Conservation (phyloP, 441 rosid species). For the Gossypium gossypioides region DNA sequence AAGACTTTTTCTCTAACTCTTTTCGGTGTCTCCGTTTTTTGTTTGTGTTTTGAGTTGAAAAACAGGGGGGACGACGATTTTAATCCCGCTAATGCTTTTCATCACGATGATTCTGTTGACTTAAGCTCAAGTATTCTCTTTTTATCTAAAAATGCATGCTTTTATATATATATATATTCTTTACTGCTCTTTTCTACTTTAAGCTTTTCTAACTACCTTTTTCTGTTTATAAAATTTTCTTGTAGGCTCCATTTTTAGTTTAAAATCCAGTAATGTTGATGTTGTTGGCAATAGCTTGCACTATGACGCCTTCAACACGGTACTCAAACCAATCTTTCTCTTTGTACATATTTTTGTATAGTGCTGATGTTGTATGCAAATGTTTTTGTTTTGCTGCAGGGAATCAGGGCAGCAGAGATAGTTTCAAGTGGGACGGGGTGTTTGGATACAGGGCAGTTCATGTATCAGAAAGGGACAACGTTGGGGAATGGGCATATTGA, state of each 20-base stretch:
- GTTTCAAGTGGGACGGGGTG: conserved; percentile 41
- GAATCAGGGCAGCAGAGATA: conserved; percentile 38
- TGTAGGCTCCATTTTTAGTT: conserved; percentile 46
- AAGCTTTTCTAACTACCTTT: conserved; percentile 7
- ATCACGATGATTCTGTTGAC: conserved; percentile 58
- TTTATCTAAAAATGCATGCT: neutral
- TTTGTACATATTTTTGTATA: neutral
- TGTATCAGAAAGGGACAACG: conserved; percentile 46
- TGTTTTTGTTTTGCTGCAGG: conserved; percentile 20
- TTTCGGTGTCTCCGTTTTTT: neutral
- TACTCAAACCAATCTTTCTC: conserved; percentile 22
- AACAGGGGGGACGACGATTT: conserved; percentile 51
- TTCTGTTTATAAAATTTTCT: neutral
- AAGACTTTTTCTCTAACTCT: conserved; percentile 1
- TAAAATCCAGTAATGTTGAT: conserved; percentile 48
- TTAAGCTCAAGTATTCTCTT: conserved; percentile 63
- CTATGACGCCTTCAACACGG: conserved; percentile 62
- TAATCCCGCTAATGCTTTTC: conserved; percentile 36
- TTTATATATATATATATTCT: neutral
- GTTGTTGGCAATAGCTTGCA: conserved; percentile 40
- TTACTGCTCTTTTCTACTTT: neutral
- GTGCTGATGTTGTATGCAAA: neutral
- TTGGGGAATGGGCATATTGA: conserved; percentile 54
- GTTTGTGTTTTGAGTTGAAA: conserved; percentile 6
- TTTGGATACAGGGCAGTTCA: conserved; percentile 66